Evolutionary conservation across 1,284 basidiomycete genomes (phyloP), one percentile per base, ranked within the genome.

Genomic region (Malassezia equina): DNA sequence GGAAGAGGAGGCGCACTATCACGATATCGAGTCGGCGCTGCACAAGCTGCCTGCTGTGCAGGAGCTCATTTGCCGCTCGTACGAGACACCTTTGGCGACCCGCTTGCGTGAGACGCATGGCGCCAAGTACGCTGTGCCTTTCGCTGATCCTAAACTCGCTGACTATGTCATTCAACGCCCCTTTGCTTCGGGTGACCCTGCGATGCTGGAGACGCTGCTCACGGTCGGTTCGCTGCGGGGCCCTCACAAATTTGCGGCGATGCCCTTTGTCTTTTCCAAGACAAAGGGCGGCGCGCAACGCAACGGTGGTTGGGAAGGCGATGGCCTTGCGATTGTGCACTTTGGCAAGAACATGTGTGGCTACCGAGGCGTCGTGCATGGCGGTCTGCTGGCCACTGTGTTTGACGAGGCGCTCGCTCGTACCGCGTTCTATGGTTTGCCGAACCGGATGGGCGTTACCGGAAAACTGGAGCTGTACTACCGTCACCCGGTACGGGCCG

Each of bases 321-420:
- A 74, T 48, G 48, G 60, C 11, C 56, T 58, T 24, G 63, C 83
- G 12, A 77, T 94, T 56, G 58, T 89, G 1, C 91, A 95, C 71
- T 78, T 94, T 7, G 91, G 93, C 1, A 77, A 86, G 32, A 84
- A 84, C 5, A 67, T 96, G 47, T 95, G 91, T 69, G 88, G 77
- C 0, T 89, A 93, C 66, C 89, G 93, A 75, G 90, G 90, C 0
- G 88, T 96, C 61, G 78, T 95, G 1, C 93, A 96, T 71, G 93
- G 93, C 0, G 93, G 93, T 1, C 73, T 96, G 58, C 78, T 95
- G 23, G 88, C 90, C 25, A 95, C 90, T 0, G 77, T 96, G 4
- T 77, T 93, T 54, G 91, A 96, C 66, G 91, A 96, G 78, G 80
- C 81, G 2, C 75, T 95, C 36, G 90, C 83, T 0, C 78, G 91